phyloP scores from a whole-genome alignment of 1,139 yeast species.

The Suhomyces guaymorum region DNA sequence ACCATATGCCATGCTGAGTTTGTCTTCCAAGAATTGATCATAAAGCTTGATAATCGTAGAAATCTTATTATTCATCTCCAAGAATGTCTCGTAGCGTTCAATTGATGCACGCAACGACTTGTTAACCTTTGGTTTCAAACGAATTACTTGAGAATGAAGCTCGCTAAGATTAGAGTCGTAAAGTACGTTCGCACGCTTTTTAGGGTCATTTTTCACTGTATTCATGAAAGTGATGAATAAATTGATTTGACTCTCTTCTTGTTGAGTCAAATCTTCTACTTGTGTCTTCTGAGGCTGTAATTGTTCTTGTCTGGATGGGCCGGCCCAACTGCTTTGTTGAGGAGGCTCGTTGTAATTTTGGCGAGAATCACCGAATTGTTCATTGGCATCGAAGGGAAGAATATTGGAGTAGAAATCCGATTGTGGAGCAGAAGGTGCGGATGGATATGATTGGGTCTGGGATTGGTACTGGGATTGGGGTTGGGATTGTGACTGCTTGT shows the following conservation, averaged over 20 bases:
- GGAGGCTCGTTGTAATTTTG: constrained; percentile 6
- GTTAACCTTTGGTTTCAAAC: constrained; percentile 74
- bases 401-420: constrained; percentile 36
- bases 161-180: constrained; percentile 65
- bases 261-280: constrained; percentile 46
- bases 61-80: constrained; percentile 80
- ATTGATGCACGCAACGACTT: constrained; percentile 62
- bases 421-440: constrained; percentile 18
- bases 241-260: constrained; percentile 69
- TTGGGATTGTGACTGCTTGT: constrained; percentile 12
- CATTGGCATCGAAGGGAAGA: constrained; percentile 16
- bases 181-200: constrained; percentile 50
- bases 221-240: constrained; percentile 68
- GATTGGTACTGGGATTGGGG: constrained; percentile 15
- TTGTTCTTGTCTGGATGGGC: constrained; percentile 15
- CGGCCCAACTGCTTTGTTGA: no score
- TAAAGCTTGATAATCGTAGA: constrained; percentile 77
- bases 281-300: constrained; percentile 9
- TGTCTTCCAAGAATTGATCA: constrained; percentile 73
- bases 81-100: constrained; percentile 65
- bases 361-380: constrained; percentile 2
- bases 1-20: constrained; percentile 54
- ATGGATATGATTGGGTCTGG: constrained; percentile 11
- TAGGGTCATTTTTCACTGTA: constrained; percentile 51
- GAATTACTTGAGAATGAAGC: constrained; percentile 62